Evolutionary conservation across 768 basidiomycete species (phyloP).

Genomic region (Pleurotus tuber-regium): DNA sequence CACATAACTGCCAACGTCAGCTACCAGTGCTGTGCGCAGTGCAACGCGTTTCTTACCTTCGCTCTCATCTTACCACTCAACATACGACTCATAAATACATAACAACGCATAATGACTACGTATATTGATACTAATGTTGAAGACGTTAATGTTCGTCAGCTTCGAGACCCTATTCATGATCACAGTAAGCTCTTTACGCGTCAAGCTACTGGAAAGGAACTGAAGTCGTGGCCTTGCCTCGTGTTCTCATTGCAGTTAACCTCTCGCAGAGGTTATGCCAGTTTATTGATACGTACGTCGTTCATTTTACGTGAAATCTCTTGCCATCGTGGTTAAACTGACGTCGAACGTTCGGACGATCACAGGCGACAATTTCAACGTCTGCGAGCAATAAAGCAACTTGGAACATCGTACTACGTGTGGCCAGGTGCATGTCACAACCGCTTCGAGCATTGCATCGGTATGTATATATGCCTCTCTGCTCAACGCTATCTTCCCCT

Average conservation of each 20-base stretch:
- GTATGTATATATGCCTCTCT: slow-evolving; percentile 31
- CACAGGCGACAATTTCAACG: slow-evolving; percentile 80
- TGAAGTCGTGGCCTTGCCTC: slow-evolving; percentile 9
- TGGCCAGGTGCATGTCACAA: slow-evolving; percentile 80
- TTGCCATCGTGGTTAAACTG: too few relatives aligned
- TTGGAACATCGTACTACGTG: slow-evolving; percentile 73
- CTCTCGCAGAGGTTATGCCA: slow-evolving; percentile 30
- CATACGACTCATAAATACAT: too few relatives aligned
- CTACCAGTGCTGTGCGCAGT: too few relatives aligned
- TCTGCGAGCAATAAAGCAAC: slow-evolving; percentile 73
- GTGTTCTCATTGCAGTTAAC: slow-evolving; percentile 28
- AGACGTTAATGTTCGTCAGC: slow-evolving; percentile 14
- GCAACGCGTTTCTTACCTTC: too few relatives aligned
- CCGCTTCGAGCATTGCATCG: slow-evolving; percentile 83
- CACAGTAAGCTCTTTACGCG: slow-evolving; percentile 25
- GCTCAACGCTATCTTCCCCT: too few relatives aligned
- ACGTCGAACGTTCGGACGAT: too few relatives aligned
- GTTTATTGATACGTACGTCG: slow-evolving; percentile 70
- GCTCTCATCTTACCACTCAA: too few relatives aligned
- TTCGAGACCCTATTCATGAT: slow-evolving; percentile 37
- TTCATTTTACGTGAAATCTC: too few relatives aligned
- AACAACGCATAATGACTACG: too few relatives aligned
- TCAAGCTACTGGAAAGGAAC: slow-evolving; percentile 8
- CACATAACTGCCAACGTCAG: too few relatives aligned
- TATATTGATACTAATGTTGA: too few relatives aligned